Conservation (phyloP, 1,284 basidiomycete species). For the Rhodotorula sp. region DNA sequence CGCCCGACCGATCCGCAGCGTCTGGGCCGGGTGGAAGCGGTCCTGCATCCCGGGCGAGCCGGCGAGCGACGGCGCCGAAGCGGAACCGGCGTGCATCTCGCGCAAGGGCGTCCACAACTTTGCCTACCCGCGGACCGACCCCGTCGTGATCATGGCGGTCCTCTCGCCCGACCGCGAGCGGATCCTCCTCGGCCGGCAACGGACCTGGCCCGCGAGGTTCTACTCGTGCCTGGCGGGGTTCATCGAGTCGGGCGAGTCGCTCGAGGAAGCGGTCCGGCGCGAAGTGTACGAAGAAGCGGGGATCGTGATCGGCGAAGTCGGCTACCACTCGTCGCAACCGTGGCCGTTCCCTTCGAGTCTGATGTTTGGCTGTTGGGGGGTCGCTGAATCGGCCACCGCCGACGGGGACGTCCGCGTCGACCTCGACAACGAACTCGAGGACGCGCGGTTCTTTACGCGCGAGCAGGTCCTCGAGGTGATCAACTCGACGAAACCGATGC, state of each 20-base stretch:
- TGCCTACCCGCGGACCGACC: conserved; percentile 68
- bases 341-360: conserved; percentile 43
- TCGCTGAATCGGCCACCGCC: conserved; percentile 29
- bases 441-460: conserved; percentile 84
- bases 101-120: conserved; percentile 84
- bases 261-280: conserved; percentile 89
- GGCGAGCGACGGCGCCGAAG: conserved; percentile 60
- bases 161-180: conserved; percentile 70
- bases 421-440: conserved; percentile 94
- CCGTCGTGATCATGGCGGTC: conserved; percentile 88
- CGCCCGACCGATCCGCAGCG: conserved; percentile 74
- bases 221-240: conserved; percentile 90
- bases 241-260: conserved; percentile 84
- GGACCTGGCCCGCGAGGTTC: conserved; percentile 55
- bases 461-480: conserved; percentile 68
- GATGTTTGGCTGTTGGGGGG: conserved; percentile 42
- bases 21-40: conserved; percentile 96
- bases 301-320: conserved; percentile 75
- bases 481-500: conserved; percentile 59
- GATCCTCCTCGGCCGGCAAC: conserved; percentile 73
- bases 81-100: conserved; percentile 40
- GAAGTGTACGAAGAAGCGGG: conserved; percentile 97
- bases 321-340: conserved; percentile 70
- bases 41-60: conserved; percentile 68
- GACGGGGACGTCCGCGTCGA: conserved; percentile 72